A percentile compares a stretch with the other conserved stretches of the same genome.
Conservation (phyloP, 2,329 filamentous ascomycete species). For the Dactylellina drechsleri region DNA sequence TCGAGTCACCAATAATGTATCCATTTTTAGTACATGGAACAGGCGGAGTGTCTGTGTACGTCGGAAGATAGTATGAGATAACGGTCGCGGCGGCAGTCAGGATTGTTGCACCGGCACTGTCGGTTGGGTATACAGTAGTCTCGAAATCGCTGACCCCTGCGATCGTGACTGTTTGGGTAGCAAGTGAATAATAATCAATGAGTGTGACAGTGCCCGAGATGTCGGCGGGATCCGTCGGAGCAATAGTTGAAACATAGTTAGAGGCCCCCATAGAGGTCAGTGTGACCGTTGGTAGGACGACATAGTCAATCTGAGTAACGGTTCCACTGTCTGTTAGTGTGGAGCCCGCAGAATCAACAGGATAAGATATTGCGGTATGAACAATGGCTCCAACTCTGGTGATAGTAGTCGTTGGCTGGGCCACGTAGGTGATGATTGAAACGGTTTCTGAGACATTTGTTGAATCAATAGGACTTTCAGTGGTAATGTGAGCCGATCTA, state of each 20-base stretch:
- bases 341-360: not conserved
- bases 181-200: not conserved
- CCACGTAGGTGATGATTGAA: slow-evolving; percentile 1
- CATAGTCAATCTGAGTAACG: not conserved
- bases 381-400: not conserved
- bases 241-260: not conserved
- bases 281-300: not conserved
- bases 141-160: not conserved
- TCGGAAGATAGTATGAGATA: not conserved
- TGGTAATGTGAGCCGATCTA: not conserved
- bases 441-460: not conserved
- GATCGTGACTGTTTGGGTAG: not conserved
- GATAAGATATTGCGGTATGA: not conserved
- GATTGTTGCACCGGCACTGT: not conserved
- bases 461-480: not conserved
- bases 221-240: not conserved
- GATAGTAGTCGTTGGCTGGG: not conserved
- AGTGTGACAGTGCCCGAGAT: not conserved
- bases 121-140: not conserved
- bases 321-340: not conserved
- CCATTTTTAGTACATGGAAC: not conserved
- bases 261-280: not conserved
- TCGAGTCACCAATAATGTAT: not conserved
- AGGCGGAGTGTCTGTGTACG: not conserved
- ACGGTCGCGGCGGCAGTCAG: not conserved